Evolutionary conservation across 192 early-diverging fungal genomes (phyloP).

Genomic region (Powellomyces hirtus): DNA sequence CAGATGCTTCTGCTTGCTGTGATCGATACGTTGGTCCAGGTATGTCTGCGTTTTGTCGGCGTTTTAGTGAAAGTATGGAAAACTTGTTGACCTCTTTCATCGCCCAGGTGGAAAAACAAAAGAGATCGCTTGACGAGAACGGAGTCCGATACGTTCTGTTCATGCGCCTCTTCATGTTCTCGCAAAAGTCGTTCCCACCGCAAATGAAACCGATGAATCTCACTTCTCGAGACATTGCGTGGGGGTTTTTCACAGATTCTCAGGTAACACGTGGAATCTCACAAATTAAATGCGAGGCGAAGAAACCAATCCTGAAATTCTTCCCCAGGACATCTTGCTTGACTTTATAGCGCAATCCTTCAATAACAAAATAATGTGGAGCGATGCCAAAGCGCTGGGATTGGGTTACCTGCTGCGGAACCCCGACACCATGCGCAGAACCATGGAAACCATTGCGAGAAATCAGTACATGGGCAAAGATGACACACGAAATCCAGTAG

Average conservation of each 20-base stretch:
- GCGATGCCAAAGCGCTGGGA: constrained; percentile 76
- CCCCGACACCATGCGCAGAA: constrained; percentile 60
- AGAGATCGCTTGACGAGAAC: constrained; percentile 77
- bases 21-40: constrained; percentile 69
- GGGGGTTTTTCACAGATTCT: constrained; percentile 88
- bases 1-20: constrained; percentile 74
- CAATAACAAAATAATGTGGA: constrained; percentile 72
- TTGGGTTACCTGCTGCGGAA: constrained; percentile 85
- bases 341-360: constrained; percentile 51
- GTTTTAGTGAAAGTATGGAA: not conserved
- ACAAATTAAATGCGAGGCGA: not conserved
- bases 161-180: constrained; percentile 65
- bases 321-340: constrained; percentile 55
- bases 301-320: too few species aligned
- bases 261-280: constrained; percentile 54
- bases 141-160: constrained; percentile 79
- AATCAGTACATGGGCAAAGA: constrained; percentile 73
- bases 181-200: constrained; percentile 23
- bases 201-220: constrained; percentile 8
- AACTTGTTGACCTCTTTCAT: not conserved
- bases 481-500: constrained; percentile 71
- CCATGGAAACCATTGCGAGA: constrained; percentile 84
- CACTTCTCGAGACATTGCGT: constrained; percentile 64
- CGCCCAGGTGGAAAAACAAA: constrained; percentile 66
- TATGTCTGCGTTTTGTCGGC: constrained; percentile 17